Percentiles rank a stretch among this genome's conserved stretches.
phyloP scores from a whole-genome alignment of 1,139 yeast species.

The Saccharomyces hybrid region DNA sequence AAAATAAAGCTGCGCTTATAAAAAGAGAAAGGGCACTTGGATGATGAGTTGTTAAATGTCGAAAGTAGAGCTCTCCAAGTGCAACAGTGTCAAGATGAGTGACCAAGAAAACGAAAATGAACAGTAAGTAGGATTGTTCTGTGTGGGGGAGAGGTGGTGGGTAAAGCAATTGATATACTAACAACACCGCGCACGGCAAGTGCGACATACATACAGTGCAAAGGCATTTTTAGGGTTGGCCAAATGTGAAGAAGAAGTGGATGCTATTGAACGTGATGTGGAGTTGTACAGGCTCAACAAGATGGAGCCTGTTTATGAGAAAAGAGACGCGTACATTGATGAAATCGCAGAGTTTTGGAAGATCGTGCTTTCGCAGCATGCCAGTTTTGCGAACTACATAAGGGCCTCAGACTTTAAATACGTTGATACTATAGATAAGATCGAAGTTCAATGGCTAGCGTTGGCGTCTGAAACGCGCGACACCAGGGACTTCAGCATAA shows the following conservation, averaged over 20 bases:
- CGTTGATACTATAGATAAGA: constrained; percentile 51
- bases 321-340: constrained; percentile 41
- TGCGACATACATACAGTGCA: constrained; percentile 4
- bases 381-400: constrained; percentile 65
- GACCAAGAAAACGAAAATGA: not conserved
- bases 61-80: not conserved
- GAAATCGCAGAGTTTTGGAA: constrained; percentile 68
- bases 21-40: not conserved
- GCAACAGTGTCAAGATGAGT: not conserved
- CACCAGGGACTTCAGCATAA: constrained; percentile 40
- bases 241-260: constrained; percentile 49
- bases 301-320: constrained; percentile 44
- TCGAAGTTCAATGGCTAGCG: constrained; percentile 42
- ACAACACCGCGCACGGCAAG: not conserved
- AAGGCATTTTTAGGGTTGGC: constrained; percentile 39
- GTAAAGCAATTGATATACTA: constrained; percentile 2
- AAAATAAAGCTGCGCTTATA: not conserved
- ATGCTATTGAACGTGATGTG: constrained; percentile 49
- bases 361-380: constrained; percentile 65
- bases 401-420: constrained; percentile 61
- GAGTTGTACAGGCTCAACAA: constrained; percentile 43
- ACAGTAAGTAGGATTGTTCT: not conserved
- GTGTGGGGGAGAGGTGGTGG: not conserved
- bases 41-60: not conserved
- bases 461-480: constrained; percentile 4